Percentiles rank a stretch among this genome's conserved stretches.
phyloP scores from a whole-genome alignment of 2,329 filamentous ascomycete species.

The Teratosphaeria zuluensis region DNA sequence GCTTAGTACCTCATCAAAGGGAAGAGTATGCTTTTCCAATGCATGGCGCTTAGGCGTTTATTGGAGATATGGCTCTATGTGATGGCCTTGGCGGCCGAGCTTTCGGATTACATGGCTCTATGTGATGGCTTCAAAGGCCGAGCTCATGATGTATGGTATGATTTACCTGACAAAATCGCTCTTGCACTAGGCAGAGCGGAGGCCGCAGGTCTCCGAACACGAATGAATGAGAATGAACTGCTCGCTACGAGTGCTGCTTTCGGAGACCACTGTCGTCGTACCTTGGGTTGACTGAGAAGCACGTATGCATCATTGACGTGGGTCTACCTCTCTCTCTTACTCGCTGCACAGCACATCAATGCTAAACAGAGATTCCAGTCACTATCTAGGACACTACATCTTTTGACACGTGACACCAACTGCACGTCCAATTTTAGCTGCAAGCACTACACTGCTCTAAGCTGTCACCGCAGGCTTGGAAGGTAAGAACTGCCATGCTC shows the following conservation, averaged over 20 bases:
- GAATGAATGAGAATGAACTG: constrained; percentile 8
- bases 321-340: not conserved
- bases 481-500: not conserved
- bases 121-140: not conserved
- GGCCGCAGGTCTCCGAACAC: constrained; percentile 17
- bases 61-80: not conserved
- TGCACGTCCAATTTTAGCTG: not conserved
- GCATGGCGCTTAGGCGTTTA: constrained; percentile 16
- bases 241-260: not conserved
- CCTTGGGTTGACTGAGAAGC: not conserved
- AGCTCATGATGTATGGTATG: constrained; percentile 4
- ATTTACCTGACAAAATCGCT: constrained; percentile 5
- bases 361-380: not conserved
- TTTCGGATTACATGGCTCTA: not conserved
- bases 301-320: not conserved
- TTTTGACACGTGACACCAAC: not conserved
- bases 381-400: not conserved
- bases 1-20: constrained; percentile 20
- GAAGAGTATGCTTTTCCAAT: constrained; percentile 22
- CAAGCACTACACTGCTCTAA: not conserved
- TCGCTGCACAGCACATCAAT: not conserved
- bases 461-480: not conserved
- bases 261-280: not conserved
- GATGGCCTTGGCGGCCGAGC: not conserved
- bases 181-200: constrained; percentile 22